Evolutionary conservation across 1,284 basidiomycete species (phyloP).

Genomic region (Somion occarium): DNA sequence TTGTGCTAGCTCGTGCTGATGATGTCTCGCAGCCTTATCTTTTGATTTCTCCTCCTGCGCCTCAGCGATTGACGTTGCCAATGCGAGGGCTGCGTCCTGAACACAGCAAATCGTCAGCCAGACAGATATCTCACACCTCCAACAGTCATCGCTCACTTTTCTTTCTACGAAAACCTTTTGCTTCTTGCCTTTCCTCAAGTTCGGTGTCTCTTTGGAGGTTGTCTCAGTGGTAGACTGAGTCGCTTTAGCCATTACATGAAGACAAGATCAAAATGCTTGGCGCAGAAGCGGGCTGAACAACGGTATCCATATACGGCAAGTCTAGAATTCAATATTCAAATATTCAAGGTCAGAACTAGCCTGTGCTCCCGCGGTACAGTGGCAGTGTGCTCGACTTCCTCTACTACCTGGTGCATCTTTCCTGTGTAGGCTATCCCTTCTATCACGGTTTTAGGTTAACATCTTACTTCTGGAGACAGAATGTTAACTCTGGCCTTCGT

Average conservation of each 20-base stretch:
- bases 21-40: constrained; percentile 17
- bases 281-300: background rate
- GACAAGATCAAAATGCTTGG: background rate
- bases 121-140: background rate
- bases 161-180: constrained; percentile 19
- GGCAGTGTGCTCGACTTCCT: background rate
- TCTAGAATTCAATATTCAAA: background rate
- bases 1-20: constrained; percentile 14
- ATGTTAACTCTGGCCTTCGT: no score
- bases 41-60: constrained; percentile 21
- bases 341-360: background rate
- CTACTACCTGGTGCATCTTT: background rate
- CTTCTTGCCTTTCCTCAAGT: constrained; percentile 10
- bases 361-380: background rate
- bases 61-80: constrained; percentile 21
- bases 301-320: background rate
- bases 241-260: background rate
- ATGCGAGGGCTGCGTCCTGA: constrained; percentile 23
- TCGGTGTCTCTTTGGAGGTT: background rate
- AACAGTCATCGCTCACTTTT: constrained; percentile 13
- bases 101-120: background rate
- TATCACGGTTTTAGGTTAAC: background rate
- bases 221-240: background rate
- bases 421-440: background rate
- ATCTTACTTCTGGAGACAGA: no score